phyloP scores from a whole-genome alignment of 1,139 yeast genomes.

The Blastobotrys raffinosifermentans region DNA sequence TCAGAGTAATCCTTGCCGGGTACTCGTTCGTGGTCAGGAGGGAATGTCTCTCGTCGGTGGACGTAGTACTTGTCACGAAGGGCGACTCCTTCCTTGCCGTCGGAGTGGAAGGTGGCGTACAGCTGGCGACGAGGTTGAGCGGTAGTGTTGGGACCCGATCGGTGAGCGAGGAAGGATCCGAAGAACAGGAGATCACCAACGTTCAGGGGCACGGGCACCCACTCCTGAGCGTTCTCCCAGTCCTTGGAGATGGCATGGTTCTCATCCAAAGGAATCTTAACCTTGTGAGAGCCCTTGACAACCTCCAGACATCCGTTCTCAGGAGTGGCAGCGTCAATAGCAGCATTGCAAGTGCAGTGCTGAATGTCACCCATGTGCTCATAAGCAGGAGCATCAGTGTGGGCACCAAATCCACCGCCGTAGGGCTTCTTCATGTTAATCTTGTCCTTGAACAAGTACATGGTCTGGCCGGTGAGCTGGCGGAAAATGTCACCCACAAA shows the following conservation, averaged over 20 bases:
- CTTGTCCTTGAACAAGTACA: constrained; percentile 16
- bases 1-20: constrained; percentile 12
- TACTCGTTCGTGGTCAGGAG: constrained; percentile 14
- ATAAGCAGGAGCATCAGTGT: constrained; percentile 18
- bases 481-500: constrained; percentile 5
- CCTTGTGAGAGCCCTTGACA: constrained; percentile 14
- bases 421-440: constrained; percentile 14
- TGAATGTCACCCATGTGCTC: constrained; percentile 15
- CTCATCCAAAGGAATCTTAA: constrained; percentile 9
- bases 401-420: constrained; percentile 16
- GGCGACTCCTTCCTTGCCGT: constrained; percentile 9
- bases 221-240: constrained; percentile 14
- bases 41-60: constrained; percentile 12
- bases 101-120: constrained; percentile 14
- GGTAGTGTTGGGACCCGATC: constrained; percentile 14
- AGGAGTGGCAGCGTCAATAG: constrained; percentile 15
- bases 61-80: constrained; percentile 12
- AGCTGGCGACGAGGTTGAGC: constrained; percentile 10
- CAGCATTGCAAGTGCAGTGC: constrained; percentile 15
- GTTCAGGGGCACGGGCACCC: constrained; percentile 12
- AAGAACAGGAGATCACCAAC: constrained; percentile 13
- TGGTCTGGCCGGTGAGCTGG: constrained; percentile 11
- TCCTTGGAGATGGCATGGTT: constrained; percentile 11
- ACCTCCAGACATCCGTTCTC: constrained; percentile 17
- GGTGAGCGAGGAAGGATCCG: constrained; percentile 15